Percentiles rank a stretch among this genome's conserved stretches.
Evolutionary conservation across 2,329 filamentous ascomycete genomes (phyloP).

Genomic region (Pestalotiopsis fici): DNA sequence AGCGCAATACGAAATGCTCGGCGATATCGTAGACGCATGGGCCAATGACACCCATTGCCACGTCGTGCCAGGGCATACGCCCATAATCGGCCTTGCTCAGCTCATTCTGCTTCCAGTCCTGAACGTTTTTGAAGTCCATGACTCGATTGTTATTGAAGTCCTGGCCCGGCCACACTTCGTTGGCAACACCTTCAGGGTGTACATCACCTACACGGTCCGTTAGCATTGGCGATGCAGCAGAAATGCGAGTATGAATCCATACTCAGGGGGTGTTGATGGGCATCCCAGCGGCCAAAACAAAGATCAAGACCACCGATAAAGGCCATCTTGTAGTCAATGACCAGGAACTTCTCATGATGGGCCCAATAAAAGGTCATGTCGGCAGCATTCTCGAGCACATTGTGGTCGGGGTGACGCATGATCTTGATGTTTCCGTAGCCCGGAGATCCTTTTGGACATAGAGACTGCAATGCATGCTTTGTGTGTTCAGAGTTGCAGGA

Average conservation of each 20-base stretch:
- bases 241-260: background rate
- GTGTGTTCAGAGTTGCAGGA: constrained; percentile 94
- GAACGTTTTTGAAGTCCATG: constrained; percentile 90
- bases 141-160: constrained; percentile 98
- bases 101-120: constrained; percentile 92
- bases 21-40: constrained; percentile 92
- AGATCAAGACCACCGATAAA: constrained; percentile 95
- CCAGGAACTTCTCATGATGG: constrained; percentile 89
- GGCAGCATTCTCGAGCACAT: constrained; percentile 87
- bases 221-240: background rate
- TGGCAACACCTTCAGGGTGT: constrained; percentile 77
- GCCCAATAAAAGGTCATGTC: constrained; percentile 98
- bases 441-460: constrained; percentile 80
- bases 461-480: constrained; percentile 76
- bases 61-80: constrained; percentile 98
- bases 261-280: constrained; percentile 78
- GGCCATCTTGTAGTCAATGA: constrained; percentile 86
- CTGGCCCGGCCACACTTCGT: constrained; percentile 92
- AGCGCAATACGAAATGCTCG: constrained; percentile 90
- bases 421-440: constrained; percentile 87
- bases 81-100: constrained; percentile 88
- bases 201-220: constrained; percentile 55
- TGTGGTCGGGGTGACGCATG: constrained; percentile 93
- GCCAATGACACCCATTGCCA: constrained; percentile 87
- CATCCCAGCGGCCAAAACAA: constrained; percentile 95